phyloP scores from a whole-genome alignment of 2,329 filamentous ascomycete species.

The Diaporthe humulicola region DNA sequence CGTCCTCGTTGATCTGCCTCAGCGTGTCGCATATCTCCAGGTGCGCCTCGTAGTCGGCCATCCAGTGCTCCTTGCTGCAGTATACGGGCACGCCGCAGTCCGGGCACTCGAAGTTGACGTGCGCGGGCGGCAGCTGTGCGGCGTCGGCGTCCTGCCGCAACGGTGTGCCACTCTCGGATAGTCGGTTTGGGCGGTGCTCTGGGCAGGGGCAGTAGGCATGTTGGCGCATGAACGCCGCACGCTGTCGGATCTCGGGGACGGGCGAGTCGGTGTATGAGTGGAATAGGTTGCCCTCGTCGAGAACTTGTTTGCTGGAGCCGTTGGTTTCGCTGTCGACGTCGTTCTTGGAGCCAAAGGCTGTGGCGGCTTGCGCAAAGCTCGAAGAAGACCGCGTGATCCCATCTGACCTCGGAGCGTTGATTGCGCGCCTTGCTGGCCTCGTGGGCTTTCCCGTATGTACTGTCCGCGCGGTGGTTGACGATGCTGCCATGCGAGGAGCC shows the following conservation, averaged over 20 bases:
- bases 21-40: slow-evolving; percentile 92
- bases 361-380: slow-evolving; percentile 35
- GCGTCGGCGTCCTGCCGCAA: slow-evolving; percentile 62
- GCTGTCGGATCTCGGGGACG: slow-evolving; percentile 85
- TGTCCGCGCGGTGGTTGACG: slow-evolving; percentile 27
- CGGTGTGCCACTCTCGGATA: slow-evolving; percentile 75
- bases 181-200: slow-evolving; percentile 81
- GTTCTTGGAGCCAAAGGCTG: slow-evolving; percentile 23
- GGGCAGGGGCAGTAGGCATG: slow-evolving; percentile 96
- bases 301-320: slow-evolving; percentile 48
- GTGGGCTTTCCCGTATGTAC: slow-evolving; percentile 34
- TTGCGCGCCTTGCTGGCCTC: slow-evolving; percentile 10
- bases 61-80: slow-evolving; percentile 95
- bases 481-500: slow-evolving; percentile 30
- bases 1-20: slow-evolving; percentile 95
- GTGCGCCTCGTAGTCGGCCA: slow-evolving; percentile 94
- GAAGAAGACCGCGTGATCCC: slow-evolving; percentile 31
- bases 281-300: slow-evolving; percentile 87
- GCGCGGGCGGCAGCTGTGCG: slow-evolving; percentile 75
- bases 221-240: slow-evolving; percentile 91
- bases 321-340: neutral
- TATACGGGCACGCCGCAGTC: slow-evolving; percentile 96
- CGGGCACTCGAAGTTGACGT: slow-evolving; percentile 94
- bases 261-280: slow-evolving; percentile 93
- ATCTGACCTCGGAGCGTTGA: slow-evolving; percentile 9